Evolutionary conservation across 371 early-diverging fungal genomes (phyloP).

Genomic region (Mucor saturninus): DNA sequence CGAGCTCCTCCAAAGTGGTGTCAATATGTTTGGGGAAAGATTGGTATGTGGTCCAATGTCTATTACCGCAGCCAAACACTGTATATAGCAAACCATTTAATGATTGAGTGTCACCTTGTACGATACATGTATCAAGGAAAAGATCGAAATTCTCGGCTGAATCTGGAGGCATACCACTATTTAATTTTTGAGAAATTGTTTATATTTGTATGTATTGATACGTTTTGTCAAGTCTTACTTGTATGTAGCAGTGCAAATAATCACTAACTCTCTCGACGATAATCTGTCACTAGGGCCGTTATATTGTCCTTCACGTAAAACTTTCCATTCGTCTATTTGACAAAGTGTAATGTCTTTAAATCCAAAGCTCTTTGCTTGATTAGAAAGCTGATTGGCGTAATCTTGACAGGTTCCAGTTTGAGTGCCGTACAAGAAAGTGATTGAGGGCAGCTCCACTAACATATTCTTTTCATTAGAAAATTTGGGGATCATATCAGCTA

Average conservation of each 20-base stretch:
- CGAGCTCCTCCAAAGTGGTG: constrained; percentile 42
- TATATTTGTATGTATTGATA: no score
- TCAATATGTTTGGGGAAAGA: constrained; percentile 55
- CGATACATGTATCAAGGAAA: constrained; percentile 32
- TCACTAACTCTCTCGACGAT: constrained; percentile 38
- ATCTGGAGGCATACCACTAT: constrained; percentile 63
- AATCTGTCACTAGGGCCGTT: no score
- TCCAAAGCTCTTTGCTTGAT: constrained; percentile 53
- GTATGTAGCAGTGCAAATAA: constrained; percentile 57
- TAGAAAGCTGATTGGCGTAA: constrained; percentile 49
- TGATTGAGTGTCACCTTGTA: constrained; percentile 25
- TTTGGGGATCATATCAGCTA: no score
- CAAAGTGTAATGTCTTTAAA: constrained; percentile 36
- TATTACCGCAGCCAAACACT: constrained; percentile 65
- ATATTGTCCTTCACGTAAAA: constrained; percentile 35
- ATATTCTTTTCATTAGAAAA: no score
- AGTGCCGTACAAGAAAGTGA: constrained; percentile 59
- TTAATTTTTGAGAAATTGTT: no score
- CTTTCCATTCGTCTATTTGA: constrained; percentile 57
- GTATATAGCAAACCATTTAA: constrained; percentile 45
- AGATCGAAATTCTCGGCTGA: constrained; percentile 58
- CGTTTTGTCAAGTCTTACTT: no score
- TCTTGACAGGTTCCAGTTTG: constrained; percentile 64
- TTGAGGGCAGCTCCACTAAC: constrained; percentile 26
- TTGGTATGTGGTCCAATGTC: constrained; percentile 66